A percentile compares a stretch with the other conserved stretches of the same genome.
phyloP scores from a whole-genome alignment of 257 asterid genomes.

The Lithospermum erythrorhizon region DNA sequence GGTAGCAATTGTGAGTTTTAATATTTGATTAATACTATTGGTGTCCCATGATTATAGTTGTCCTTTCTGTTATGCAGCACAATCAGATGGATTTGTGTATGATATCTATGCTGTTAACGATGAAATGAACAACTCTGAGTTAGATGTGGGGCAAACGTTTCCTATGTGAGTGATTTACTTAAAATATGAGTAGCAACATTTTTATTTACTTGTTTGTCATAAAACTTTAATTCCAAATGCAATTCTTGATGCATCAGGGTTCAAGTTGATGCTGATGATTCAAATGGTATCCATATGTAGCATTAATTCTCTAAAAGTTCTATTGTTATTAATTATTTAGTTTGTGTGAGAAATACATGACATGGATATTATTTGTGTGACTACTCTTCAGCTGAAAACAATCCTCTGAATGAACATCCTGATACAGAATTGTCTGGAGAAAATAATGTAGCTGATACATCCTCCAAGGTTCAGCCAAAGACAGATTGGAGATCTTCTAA shows the following conservation, averaged over 20 bases:
- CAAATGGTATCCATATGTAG: slow-evolving; percentile 50
- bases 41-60: slow-evolving; percentile 2
- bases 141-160: slow-evolving; percentile 30
- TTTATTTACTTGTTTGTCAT: slow-evolving; percentile 8
- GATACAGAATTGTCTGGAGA: slow-evolving; percentile 54
- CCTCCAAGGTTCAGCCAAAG: slow-evolving; percentile 41
- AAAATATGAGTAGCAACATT: slow-evolving; percentile 1
- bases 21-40: not conserved
- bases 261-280: slow-evolving; percentile 81
- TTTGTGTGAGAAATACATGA: not conserved
- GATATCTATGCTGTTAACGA: slow-evolving; percentile 65
- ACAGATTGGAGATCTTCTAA: slow-evolving; percentile 26
- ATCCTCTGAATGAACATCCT: slow-evolving; percentile 78
- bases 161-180: slow-evolving; percentile 50
- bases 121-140: slow-evolving; percentile 24
- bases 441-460: slow-evolving; percentile 28
- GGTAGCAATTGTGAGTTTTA: no score
- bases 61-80: slow-evolving; percentile 21
- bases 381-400: slow-evolving; percentile 58
- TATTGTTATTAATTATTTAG: slow-evolving; percentile 4
- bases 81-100: slow-evolving; percentile 66
- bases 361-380: not conserved
- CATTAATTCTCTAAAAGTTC: slow-evolving; percentile 5
- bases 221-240: not conserved
- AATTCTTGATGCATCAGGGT: slow-evolving; percentile 40